Evolutionary conservation across 2,329 filamentous ascomycete species (phyloP).

Genomic region (Chaetomium strumarium): DNA sequence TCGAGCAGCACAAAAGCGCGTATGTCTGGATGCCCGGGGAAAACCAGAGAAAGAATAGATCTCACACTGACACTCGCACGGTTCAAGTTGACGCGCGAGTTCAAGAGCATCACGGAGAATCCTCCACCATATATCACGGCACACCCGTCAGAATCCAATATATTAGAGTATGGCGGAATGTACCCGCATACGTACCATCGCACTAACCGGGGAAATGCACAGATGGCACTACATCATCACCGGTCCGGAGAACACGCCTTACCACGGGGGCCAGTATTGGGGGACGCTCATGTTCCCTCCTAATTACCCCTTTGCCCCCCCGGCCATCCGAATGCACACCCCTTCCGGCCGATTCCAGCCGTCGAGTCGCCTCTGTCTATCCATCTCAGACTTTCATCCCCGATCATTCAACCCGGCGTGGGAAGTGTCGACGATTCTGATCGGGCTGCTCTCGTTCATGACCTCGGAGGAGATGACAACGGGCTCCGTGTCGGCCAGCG

Average conservation of each 20-base stretch:
- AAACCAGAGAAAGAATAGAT: neutral
- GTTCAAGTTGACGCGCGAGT: slow-evolving; percentile 53
- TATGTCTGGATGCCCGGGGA: slow-evolving; percentile 10
- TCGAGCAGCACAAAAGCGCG: slow-evolving; percentile 27
- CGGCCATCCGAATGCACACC: slow-evolving; percentile 98
- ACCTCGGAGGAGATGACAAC: slow-evolving; percentile 98
- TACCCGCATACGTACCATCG: neutral
- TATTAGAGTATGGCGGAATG: slow-evolving; percentile 63
- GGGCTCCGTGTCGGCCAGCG: slow-evolving; percentile 72
- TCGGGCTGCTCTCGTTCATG: slow-evolving; percentile 94
- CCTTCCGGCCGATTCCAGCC: slow-evolving; percentile 93
- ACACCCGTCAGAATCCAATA: slow-evolving; percentile 85
- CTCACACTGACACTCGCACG: neutral
- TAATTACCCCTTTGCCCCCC: slow-evolving; percentile 95
- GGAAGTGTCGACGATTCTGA: slow-evolving; percentile 95
- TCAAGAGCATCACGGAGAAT: slow-evolving; percentile 60
- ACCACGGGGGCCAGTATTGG: slow-evolving; percentile 96
- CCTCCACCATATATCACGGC: slow-evolving; percentile 85
- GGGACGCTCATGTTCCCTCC: slow-evolving; percentile 91
- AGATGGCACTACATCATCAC: slow-evolving; percentile 96
- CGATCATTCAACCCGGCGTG: slow-evolving; percentile 98
- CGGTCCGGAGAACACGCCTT: slow-evolving; percentile 88
- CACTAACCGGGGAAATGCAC: slow-evolving; percentile 10
- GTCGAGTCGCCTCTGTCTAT: slow-evolving; percentile 84
- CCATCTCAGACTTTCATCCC: slow-evolving; percentile 95